These are phyloP conservation scores for Taxawa tesnikishii DNA, from an alignment of 2,329 filamentous ascomycete genomes.

Conservation along the genomic window DNA sequence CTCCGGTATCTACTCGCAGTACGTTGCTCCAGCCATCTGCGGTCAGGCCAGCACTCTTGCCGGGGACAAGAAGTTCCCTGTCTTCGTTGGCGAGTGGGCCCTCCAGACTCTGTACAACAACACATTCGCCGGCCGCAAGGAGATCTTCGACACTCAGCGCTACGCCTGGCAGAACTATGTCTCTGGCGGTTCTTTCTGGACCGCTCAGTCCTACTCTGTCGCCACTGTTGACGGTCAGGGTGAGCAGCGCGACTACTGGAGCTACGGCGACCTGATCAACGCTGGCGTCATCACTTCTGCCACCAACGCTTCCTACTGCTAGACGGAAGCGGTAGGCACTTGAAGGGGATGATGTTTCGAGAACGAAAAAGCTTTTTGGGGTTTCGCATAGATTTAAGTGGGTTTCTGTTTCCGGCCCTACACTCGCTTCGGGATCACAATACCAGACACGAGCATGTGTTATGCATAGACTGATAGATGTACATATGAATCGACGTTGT, in stretches of 20 bases:
- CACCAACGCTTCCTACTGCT: constrained; percentile 8
- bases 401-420: neutral
- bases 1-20: constrained; percentile 8
- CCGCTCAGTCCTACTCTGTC: constrained; percentile 8
- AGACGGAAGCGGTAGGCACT: too few species aligned
- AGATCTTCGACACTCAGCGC: constrained; percentile 12
- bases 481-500: too few species aligned
- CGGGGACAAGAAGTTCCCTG: constrained; percentile 11
- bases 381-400: too few species aligned
- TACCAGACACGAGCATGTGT: too few species aligned
- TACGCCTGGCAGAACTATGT: constrained; percentile 16
- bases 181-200: constrained; percentile 8
- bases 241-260: constrained; percentile 10
- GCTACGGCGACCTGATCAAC: constrained; percentile 8
- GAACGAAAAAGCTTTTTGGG: too few species aligned
- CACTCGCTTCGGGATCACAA: too few species aligned
- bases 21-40: constrained; percentile 9
- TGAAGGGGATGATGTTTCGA: neutral
- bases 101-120: constrained; percentile 16
- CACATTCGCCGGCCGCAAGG: constrained; percentile 11
- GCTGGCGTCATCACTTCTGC: constrained; percentile 5
- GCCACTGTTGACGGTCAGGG: constrained; percentile 10
- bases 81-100: constrained; percentile 20
- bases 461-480: too few species aligned
- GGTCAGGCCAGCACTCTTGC: constrained; percentile 10